Conservation (phyloP, 1,139 yeast species). For the Suhomyces bokatorum region DNA sequence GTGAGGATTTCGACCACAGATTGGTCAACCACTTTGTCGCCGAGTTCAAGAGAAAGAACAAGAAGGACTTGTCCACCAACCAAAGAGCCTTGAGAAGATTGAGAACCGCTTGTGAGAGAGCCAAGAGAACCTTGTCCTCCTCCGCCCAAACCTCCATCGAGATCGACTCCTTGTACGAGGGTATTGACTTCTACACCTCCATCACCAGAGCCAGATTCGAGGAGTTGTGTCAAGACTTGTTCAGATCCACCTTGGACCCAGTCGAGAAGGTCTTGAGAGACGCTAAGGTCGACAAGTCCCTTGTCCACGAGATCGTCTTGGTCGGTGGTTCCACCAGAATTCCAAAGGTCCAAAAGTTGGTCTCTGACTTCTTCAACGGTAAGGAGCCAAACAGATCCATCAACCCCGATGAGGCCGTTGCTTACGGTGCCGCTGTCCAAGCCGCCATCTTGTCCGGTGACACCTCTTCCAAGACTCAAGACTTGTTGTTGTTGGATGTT, state of each 20-base stretch:
- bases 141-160: constrained; percentile 41
- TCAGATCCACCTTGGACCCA: constrained; percentile 43
- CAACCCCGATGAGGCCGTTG: constrained; percentile 45
- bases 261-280: constrained; percentile 43
- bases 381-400: constrained; percentile 46
- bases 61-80: constrained; percentile 39
- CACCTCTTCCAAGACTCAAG: constrained; percentile 79
- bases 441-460: constrained; percentile 93
- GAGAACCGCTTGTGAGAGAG: constrained; percentile 45
- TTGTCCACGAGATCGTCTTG: constrained; percentile 39
- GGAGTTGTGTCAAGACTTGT: constrained; percentile 41
- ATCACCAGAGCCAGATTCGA: constrained; percentile 45
- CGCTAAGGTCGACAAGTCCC: constrained; percentile 41
- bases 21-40: constrained; percentile 41
- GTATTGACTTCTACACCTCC: constrained; percentile 42
- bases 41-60: constrained; percentile 43
- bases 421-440: constrained; percentile 59
- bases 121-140: constrained; percentile 43
- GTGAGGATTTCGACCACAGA: constrained; percentile 65
- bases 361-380: constrained; percentile 42
- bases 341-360: constrained; percentile 43
- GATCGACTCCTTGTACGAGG: constrained; percentile 41
- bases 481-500: constrained; percentile 80
- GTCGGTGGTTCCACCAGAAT: constrained; percentile 47
- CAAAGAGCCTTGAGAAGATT: constrained; percentile 44